Conservation (phyloP, 2,329 filamentous ascomycete species). For the Nothopassalora personata region DNA sequence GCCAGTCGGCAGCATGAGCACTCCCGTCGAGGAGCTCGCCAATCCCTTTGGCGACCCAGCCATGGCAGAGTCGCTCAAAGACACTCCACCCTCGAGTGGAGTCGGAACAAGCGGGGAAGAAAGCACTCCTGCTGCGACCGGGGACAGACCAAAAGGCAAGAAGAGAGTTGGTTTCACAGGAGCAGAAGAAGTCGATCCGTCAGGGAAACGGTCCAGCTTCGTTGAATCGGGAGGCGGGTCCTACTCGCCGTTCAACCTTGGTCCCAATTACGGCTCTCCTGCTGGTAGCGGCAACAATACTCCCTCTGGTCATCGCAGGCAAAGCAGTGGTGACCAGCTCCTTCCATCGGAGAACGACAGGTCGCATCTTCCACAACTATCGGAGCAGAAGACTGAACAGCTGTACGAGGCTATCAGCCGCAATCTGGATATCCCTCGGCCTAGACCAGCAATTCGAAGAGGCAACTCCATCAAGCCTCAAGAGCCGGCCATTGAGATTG, state of each 20-base stretch:
- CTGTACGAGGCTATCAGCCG: slow-evolving; percentile 25
- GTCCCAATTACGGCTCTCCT: slow-evolving; percentile 13
- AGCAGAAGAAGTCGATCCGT: slow-evolving; percentile 8
- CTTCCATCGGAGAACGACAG: slow-evolving; percentile 13
- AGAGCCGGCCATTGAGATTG: slow-evolving; percentile 12
- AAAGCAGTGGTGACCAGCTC: slow-evolving; percentile 15
- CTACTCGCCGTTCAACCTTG: slow-evolving; percentile 12
- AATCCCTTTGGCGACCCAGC: slow-evolving; percentile 20
- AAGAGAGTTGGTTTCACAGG: slow-evolving; percentile 24
- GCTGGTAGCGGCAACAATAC: slow-evolving; percentile 17
- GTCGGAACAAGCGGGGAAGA: slow-evolving; percentile 16
- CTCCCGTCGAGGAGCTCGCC: slow-evolving; percentile 19
- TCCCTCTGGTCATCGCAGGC: slow-evolving; percentile 16
- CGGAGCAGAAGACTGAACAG: slow-evolving; percentile 29
- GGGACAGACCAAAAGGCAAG: slow-evolving; percentile 18
- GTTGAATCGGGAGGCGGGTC: slow-evolving; percentile 11
- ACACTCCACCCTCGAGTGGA: slow-evolving; percentile 12
- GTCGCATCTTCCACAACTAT: slow-evolving; percentile 29
- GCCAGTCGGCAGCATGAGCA: slow-evolving; percentile 2
- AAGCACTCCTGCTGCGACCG: slow-evolving; percentile 11
- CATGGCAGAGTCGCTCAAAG: slow-evolving; percentile 8
- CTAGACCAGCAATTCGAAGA: slow-evolving; percentile 28
- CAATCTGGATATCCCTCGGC: slow-evolving; percentile 21
- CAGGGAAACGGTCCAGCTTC: slow-evolving; percentile 16
- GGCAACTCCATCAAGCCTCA: slow-evolving; percentile 13